Percentiles rank a stretch among this genome's conserved stretches.
phyloP scores from a whole-genome alignment of 2,329 filamentous ascomycete species.

The Talaromyces atroroseus region DNA sequence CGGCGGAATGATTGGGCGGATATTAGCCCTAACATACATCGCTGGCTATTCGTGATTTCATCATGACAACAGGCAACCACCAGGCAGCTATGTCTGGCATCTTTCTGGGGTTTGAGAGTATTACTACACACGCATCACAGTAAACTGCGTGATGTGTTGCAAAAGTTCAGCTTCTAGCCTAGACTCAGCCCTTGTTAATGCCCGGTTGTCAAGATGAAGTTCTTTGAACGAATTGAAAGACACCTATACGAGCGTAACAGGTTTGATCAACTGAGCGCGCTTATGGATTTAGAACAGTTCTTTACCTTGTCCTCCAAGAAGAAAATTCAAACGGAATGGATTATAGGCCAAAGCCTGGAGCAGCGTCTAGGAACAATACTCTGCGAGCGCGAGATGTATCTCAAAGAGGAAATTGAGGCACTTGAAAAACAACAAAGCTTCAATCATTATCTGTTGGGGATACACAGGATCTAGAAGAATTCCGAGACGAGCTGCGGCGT shows the following conservation, averaged over 20 bases:
- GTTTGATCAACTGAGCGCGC: background rate
- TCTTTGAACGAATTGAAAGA: background rate
- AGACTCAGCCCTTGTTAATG: background rate
- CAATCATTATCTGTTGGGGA: background rate
- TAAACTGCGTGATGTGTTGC: background rate
- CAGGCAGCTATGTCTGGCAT: background rate
- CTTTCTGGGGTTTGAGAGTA: background rate
- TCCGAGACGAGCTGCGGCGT: background rate
- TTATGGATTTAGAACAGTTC: background rate
- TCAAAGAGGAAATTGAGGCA: background rate
- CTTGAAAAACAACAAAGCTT: background rate
- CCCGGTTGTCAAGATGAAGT: background rate
- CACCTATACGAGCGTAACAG: background rate
- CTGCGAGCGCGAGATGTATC: background rate
- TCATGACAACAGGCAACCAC: background rate
- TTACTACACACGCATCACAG: background rate
- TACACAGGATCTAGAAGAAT: background rate
- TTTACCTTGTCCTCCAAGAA: background rate
- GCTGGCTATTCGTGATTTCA: background rate
- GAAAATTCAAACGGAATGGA: background rate
- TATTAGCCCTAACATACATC: background rate
- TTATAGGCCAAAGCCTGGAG: background rate
- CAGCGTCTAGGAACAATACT: background rate
- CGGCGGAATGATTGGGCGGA: no score
- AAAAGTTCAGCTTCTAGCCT: background rate